Conservation (phyloP, 768 basidiomycete genomes). For the Dentipellis fragilis region DNA sequence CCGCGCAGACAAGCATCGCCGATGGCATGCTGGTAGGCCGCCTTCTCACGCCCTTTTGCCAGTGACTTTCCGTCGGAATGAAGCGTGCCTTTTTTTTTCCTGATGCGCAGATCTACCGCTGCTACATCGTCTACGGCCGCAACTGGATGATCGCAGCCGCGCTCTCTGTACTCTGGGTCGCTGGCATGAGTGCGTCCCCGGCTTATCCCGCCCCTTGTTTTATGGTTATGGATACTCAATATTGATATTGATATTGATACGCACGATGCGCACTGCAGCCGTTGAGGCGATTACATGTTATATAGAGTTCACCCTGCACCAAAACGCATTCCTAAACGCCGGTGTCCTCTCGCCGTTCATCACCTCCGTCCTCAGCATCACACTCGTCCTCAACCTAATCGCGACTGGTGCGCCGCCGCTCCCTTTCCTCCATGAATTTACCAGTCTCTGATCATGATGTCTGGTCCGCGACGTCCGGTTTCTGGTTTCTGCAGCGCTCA, state of each 20-base stretch:
- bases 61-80: too few relatives aligned
- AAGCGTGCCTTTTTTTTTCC: not conserved
- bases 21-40: constrained; percentile 30
- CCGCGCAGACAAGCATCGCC: constrained; percentile 32
- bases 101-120: constrained; percentile 13
- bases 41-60: not conserved
- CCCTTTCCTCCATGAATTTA: too few relatives aligned
- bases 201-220: constrained; percentile 4
- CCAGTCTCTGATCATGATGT: too few relatives aligned
- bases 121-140: constrained; percentile 17
- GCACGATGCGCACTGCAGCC: constrained; percentile 4
- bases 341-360: not conserved
- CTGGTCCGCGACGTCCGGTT: not conserved
- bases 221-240: not conserved
- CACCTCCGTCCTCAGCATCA: not conserved
- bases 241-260: too few relatives aligned
- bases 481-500: not conserved
- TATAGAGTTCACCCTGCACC: constrained; percentile 5
- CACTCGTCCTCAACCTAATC: not conserved
- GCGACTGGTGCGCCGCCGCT: not conserved
- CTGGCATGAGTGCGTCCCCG: constrained; percentile 6
- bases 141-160: constrained; percentile 12
- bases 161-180: constrained; percentile 16
- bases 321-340: not conserved
- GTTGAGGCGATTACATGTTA: constrained; percentile 4